phyloP scores from a whole-genome alignment of 805 yeast genomes.

The Wickerhamiella parazyma region DNA sequence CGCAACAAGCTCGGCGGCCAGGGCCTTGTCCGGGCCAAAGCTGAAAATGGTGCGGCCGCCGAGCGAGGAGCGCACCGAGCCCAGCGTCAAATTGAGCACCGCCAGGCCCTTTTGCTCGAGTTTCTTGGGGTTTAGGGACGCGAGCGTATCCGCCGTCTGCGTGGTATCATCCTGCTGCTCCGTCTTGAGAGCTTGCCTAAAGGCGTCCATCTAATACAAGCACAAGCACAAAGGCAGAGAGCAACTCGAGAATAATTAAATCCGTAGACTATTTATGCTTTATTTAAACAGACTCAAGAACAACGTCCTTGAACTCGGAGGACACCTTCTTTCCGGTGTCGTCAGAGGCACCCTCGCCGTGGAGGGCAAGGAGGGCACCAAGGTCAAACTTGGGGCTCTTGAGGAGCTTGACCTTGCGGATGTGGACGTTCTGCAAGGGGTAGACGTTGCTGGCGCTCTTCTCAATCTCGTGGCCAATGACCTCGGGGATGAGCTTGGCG shows the following conservation, averaged over 20 bases:
- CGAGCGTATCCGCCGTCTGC: slow-evolving; percentile 32
- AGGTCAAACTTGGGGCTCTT: slow-evolving; percentile 98
- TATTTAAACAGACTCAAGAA: slow-evolving; percentile 86
- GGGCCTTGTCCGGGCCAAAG: slow-evolving; percentile 40
- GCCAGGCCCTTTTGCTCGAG: slow-evolving; percentile 69
- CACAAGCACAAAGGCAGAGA: too few relatives aligned
- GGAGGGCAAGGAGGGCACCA: slow-evolving; percentile 90
- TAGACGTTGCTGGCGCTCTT: slow-evolving; percentile 87
- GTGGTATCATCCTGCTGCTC: slow-evolving; percentile 44
- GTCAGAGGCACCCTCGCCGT: slow-evolving; percentile 82
- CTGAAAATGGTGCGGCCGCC: slow-evolving; percentile 66
- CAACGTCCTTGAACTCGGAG: slow-evolving; percentile 91
- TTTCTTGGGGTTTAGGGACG: slow-evolving; percentile 43
- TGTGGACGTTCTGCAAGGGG: slow-evolving; percentile 98
- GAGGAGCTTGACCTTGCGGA: slow-evolving; percentile 96
- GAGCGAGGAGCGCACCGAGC: slow-evolving; percentile 57
- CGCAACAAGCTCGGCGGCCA: slow-evolving; percentile 20
- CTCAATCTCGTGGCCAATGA: slow-evolving; percentile 96
- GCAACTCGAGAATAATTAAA: not conserved
- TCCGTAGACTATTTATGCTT: slow-evolving; percentile 6
- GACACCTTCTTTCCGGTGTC: slow-evolving; percentile 96
- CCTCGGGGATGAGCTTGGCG: slow-evolving; percentile 95
- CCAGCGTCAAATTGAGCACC: slow-evolving; percentile 45
- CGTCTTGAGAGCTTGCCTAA: slow-evolving; percentile 27
- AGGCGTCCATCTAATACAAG: not conserved